Evolutionary conservation across 805 yeast species (phyloP).

Genomic region (Scheffersomyces ergatensis): DNA sequence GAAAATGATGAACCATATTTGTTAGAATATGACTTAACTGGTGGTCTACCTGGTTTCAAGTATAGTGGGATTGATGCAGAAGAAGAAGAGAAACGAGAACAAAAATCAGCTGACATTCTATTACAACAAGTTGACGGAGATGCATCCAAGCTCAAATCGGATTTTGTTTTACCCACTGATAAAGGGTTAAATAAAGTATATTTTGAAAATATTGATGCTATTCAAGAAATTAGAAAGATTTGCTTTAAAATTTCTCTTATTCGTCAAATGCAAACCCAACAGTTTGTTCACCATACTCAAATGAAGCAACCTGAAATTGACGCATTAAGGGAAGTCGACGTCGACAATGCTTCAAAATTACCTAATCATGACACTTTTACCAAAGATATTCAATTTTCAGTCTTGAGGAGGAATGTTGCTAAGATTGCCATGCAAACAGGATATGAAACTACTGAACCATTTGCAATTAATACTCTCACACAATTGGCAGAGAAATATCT

Average conservation of each 20-base stretch:
- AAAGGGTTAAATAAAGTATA: conserved; percentile 63
- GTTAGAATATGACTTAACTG: conserved; percentile 80
- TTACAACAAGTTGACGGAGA: conserved; percentile 25
- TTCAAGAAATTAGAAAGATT: conserved; percentile 84
- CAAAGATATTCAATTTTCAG: conserved; percentile 60
- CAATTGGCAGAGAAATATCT: conserved; percentile 82
- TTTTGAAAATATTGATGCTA: conserved; percentile 65
- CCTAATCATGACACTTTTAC: conserved; percentile 62
- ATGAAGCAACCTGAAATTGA: conserved; percentile 67
- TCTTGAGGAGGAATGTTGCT: conserved; percentile 67
- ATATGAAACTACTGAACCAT: conserved; percentile 77
- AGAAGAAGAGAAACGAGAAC: conserved; percentile 39
- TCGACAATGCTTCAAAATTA: conserved; percentile 80
- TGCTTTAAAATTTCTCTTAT: conserved; percentile 87
- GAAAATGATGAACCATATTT: conserved; percentile 64
- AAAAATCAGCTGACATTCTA: conserved; percentile 31
- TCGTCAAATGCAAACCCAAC: conserved; percentile 86
- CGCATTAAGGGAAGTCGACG: conserved; percentile 61
- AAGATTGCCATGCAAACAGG: conserved; percentile 90
- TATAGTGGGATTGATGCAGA: conserved; percentile 50
- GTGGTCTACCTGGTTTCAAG: conserved; percentile 69
- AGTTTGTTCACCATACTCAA: conserved; percentile 70
- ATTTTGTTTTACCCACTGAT: conserved; percentile 32
- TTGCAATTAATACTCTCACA: conserved; percentile 75
- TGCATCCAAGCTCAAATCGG: conserved; percentile 21